These are phyloP conservation scores for Alternaria triticina DNA, from an alignment of 2,329 filamentous ascomycete genomes.

Conservation along the genomic window DNA sequence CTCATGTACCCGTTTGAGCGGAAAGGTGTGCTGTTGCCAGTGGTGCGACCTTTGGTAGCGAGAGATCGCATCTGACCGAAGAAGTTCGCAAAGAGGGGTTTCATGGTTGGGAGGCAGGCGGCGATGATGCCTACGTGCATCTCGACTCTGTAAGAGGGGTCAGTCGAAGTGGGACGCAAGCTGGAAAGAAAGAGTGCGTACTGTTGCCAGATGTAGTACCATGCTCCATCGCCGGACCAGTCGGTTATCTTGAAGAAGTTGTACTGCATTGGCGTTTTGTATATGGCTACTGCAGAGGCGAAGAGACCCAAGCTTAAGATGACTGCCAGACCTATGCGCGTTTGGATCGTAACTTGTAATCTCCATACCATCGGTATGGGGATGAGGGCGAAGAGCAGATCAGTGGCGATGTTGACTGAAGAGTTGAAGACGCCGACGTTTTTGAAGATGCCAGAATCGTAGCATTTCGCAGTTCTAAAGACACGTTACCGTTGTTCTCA, in stretches of 20 bases:
- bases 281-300: slow-evolving; percentile 32
- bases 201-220: slow-evolving; percentile 39
- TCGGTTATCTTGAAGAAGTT: slow-evolving; percentile 39
- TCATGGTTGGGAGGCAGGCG: slow-evolving; percentile 38
- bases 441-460: slow-evolving; percentile 50
- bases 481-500: neutral
- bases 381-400: slow-evolving; percentile 50
- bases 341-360: slow-evolving; percentile 51
- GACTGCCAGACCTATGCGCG: slow-evolving; percentile 45
- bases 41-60: slow-evolving; percentile 23
- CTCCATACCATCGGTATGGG: slow-evolving; percentile 53
- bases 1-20: slow-evolving; percentile 27
- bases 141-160: slow-evolving; percentile 30
- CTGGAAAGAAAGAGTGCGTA: slow-evolving; percentile 1
- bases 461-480: slow-evolving; percentile 28
- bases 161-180: neutral
- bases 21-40: slow-evolving; percentile 17
- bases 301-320: slow-evolving; percentile 49
- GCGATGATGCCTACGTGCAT: slow-evolving; percentile 42
- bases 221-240: slow-evolving; percentile 31
- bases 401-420: slow-evolving; percentile 48
- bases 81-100: slow-evolving; percentile 34
- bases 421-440: slow-evolving; percentile 57
- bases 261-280: slow-evolving; percentile 33
- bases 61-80: slow-evolving; percentile 28